phyloP scores from a whole-genome alignment of 192 early-diverging fungal genomes.

The Neocallimastix lanati region DNA sequence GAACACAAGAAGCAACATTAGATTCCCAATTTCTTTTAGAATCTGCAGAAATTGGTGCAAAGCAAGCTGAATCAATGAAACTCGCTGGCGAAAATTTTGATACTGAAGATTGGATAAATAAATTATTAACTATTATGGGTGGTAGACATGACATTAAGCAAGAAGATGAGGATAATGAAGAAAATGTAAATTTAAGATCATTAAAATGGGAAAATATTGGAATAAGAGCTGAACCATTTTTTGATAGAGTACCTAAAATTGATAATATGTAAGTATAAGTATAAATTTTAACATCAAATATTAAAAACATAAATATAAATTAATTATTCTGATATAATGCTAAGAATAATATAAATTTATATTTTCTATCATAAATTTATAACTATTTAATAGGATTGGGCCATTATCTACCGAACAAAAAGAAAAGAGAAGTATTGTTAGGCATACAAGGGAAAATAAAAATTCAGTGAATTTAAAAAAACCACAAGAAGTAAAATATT shows the following conservation, averaged over 20 bases:
- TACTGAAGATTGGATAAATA: neutral
- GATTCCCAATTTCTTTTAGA: neutral
- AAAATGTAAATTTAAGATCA: neutral
- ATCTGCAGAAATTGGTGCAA: neutral
- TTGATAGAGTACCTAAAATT: neutral
- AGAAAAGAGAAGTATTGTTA: neutral
- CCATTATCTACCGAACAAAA: neutral
- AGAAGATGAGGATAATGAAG: neutral
- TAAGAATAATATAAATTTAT: too few relatives aligned
- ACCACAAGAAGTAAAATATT: neutral
- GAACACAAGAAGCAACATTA: neutral
- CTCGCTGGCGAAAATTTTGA: neutral
- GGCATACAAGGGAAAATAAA: neutral
- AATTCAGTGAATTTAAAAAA: neutral
- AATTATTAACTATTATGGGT: neutral
- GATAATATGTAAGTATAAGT: neutral
- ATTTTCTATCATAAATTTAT: too few relatives aligned
- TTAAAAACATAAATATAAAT: too few relatives aligned
- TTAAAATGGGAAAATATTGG: neutral
- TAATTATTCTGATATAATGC: too few relatives aligned
- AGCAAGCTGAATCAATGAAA: neutral
- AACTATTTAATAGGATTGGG: neutral
- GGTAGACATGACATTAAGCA: neutral
- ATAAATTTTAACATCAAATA: too few relatives aligned
- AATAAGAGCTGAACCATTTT: neutral